Percentiles rank a stretch among this genome's conserved stretches.
phyloP scores from a whole-genome alignment of 257 asterid species.

The Handroanthus guayacan region DNA sequence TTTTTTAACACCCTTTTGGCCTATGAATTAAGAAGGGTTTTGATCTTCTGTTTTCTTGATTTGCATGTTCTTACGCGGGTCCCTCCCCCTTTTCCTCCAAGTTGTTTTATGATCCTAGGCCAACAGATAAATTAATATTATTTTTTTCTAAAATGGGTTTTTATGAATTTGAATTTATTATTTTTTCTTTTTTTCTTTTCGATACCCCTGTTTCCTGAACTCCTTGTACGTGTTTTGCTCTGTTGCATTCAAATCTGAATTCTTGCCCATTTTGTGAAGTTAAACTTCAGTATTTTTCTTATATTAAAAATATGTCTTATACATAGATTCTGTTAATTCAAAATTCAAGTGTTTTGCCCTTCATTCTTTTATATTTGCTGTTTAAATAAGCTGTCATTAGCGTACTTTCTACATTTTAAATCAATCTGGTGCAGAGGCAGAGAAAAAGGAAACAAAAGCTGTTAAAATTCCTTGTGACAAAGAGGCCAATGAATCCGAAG shows the following conservation, averaged over 20 bases:
- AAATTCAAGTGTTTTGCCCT: background rate
- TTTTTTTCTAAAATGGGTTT: background rate
- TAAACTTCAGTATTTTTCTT: no score
- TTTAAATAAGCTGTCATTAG: conserved; percentile 8
- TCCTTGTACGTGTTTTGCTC: background rate
- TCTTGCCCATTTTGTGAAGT: background rate
- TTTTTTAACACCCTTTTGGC: background rate
- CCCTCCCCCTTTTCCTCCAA: background rate
- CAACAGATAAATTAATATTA: background rate
- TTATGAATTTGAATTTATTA: background rate
- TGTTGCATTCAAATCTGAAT: conserved; percentile 3
- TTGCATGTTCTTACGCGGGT: conserved; percentile 37
- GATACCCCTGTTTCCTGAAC: background rate
- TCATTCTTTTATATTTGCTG: conserved; percentile 21
- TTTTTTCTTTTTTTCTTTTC: background rate
- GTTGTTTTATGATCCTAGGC: conserved; percentile 20
- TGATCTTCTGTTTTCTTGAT: conserved; percentile 16
- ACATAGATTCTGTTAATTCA: background rate
- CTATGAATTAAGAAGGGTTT: background rate
- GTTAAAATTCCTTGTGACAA: conserved; percentile 31
- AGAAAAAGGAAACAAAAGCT: conserved; percentile 28
- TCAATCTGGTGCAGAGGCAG: conserved; percentile 40
- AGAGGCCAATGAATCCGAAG: conserved; percentile 26
- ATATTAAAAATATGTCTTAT: background rate
- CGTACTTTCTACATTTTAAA: conserved; percentile 12